phyloP scores from a whole-genome alignment of 2,329 filamentous ascomycete species.

The Zelopaecilomyces penicillatus region DNA sequence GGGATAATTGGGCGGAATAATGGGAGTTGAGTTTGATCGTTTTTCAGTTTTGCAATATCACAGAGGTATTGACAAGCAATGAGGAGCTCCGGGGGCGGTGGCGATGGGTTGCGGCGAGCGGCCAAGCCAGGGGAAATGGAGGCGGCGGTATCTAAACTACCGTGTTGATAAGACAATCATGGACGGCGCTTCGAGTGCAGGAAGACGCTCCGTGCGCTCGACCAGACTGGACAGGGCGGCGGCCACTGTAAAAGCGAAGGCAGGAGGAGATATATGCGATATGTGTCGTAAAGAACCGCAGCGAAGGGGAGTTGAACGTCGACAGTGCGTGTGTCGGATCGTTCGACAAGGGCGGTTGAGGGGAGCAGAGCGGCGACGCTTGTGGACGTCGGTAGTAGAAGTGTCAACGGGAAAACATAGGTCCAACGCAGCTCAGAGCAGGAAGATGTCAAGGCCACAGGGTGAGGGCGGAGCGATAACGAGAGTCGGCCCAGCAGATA shows the following conservation, averaged over 20 bases:
- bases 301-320: no score
- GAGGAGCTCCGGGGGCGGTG: not conserved
- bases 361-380: no score
- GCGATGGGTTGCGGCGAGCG: slow-evolving; percentile 3
- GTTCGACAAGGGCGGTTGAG: no score
- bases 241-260: no score
- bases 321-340: no score
- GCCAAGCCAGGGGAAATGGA: not conserved
- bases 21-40: slow-evolving; percentile 9
- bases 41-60: not conserved
- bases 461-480: slow-evolving; percentile 1
- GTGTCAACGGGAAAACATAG: no score
- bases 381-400: no score
- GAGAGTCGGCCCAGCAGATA: not conserved
- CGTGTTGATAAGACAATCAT: slow-evolving; percentile 6
- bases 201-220: not conserved
- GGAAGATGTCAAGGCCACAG: not conserved
- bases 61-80: not conserved
- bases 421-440: not conserved
- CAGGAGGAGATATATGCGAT: no score
- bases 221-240: not conserved
- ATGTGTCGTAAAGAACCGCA: no score
- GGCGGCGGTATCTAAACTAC: slow-evolving; percentile 4
- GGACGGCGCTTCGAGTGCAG: slow-evolving; percentile 4
- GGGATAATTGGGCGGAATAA: slow-evolving; percentile 1